Percentiles rank a stretch among this genome's conserved stretches.
Evolutionary conservation across 2,329 filamentous ascomycete genomes (phyloP).

Genomic region (Fusarium napiforme): DNA sequence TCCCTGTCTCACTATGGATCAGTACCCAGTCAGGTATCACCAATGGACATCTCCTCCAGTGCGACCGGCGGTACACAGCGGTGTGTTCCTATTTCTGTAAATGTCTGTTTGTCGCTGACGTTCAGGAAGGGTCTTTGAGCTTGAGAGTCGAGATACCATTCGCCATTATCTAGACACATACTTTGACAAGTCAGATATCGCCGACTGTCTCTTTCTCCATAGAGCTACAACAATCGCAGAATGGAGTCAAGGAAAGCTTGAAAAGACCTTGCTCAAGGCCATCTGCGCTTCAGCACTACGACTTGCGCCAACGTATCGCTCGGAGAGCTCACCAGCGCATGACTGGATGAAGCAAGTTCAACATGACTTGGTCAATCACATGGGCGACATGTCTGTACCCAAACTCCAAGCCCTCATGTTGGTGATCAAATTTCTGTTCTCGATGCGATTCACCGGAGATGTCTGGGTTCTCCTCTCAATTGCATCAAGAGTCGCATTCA

Average conservation of each 20-base stretch:
- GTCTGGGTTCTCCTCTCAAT: conserved; percentile 41
- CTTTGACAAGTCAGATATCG: conserved; percentile 34
- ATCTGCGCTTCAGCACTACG: conserved; percentile 28
- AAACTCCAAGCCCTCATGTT: conserved; percentile 40
- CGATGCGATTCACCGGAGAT: conserved; percentile 5
- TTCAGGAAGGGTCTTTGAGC: conserved; percentile 18
- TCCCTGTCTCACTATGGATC: conserved; percentile 10
- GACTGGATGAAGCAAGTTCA: conserved; percentile 41
- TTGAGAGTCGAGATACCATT: neutral
- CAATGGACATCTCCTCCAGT: neutral
- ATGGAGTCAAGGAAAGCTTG: conserved; percentile 39
- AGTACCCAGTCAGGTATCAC: neutral
- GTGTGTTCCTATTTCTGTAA: neutral
- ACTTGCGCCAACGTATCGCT: neutral
- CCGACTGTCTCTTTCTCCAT: conserved; percentile 39
- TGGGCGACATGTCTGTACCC: conserved; percentile 22
- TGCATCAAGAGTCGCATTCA: conserved; percentile 42
- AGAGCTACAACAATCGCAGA: conserved; percentile 36
- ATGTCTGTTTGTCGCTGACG: neutral
- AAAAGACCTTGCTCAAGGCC: conserved; percentile 34
- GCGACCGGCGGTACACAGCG: neutral
- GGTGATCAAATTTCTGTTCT: conserved; percentile 31
- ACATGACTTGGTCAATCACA: neutral
- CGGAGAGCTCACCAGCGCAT: neutral
- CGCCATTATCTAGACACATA: conserved; percentile 36